These are phyloP conservation scores for Boletus rufocinnamomeus DNA, from an alignment of 768 basidiomycete species.

Conservation along the genomic window DNA sequence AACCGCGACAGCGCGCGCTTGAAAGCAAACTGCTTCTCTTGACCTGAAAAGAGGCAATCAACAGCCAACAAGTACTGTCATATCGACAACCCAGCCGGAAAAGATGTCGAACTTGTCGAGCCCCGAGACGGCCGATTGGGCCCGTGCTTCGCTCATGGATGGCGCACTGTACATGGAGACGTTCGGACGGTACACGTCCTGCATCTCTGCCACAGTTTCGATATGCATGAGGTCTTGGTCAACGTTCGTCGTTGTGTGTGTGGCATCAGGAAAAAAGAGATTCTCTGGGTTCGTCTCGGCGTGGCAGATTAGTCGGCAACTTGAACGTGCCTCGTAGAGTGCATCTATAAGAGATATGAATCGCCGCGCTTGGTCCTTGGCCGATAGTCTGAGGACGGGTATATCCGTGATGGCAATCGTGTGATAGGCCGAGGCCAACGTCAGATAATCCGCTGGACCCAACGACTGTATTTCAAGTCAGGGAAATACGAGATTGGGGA, in stretches of 20 bases:
- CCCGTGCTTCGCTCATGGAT: constrained; percentile 33
- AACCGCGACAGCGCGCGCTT: neutral
- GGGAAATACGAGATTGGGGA: neutral
- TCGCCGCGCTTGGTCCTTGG: constrained; percentile 59
- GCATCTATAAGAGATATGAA: constrained; percentile 56
- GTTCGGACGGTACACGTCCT: constrained; percentile 55
- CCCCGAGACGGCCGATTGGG: constrained; percentile 29
- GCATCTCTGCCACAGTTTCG: constrained; percentile 53
- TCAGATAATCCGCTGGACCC: neutral
- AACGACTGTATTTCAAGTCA: constrained; percentile 5
- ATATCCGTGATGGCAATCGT: constrained; percentile 47
- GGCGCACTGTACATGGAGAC: constrained; percentile 37
- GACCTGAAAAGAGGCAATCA: neutral
- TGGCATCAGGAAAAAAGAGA: constrained; percentile 52
- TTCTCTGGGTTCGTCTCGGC: constrained; percentile 43
- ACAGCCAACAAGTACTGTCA: neutral
- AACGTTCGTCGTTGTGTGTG: neutral
- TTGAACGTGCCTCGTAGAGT: constrained; percentile 47
- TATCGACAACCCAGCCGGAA: constrained; percentile 34
- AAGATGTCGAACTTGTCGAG: constrained; percentile 58
- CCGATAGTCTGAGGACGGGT: constrained; percentile 31
- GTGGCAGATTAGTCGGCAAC: constrained; percentile 39
- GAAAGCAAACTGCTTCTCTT: neutral
- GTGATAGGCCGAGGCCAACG: constrained; percentile 6
- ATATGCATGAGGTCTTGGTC: constrained; percentile 36